Percentiles rank a stretch among this genome's conserved stretches.
phyloP scores from a whole-genome alignment of 805 yeast species.

The Saccharomycopsis oosterbeekiorum region DNA sequence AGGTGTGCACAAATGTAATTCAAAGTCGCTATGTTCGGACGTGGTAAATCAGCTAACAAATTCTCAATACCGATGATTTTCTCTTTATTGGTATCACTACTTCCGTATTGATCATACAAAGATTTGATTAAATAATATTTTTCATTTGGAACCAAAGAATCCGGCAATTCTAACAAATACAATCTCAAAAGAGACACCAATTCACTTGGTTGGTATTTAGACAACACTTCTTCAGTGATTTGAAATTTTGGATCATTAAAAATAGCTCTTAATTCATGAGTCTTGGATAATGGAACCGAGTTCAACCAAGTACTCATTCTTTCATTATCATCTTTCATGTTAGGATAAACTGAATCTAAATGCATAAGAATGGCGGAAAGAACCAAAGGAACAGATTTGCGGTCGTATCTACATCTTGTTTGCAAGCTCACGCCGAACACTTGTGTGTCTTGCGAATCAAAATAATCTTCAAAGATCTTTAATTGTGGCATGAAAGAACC shows the following conservation, averaged over 20 bases:
- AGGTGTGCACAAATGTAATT: conserved; percentile 76
- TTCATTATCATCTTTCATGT: conserved; percentile 54
- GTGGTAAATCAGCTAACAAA: conserved; percentile 55
- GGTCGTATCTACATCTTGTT: conserved; percentile 59
- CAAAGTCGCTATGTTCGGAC: conserved; percentile 65
- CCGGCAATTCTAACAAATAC: conserved; percentile 72
- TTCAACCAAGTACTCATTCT: conserved; percentile 61
- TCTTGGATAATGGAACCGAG: conserved; percentile 48
- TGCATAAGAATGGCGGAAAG: conserved; percentile 53
- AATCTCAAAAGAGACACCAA: conserved; percentile 63
- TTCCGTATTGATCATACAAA: conserved; percentile 45
- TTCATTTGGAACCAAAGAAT: conserved; percentile 56
- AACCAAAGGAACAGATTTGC: conserved; percentile 60
- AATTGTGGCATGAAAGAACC: conserved; percentile 71
- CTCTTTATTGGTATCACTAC: conserved; percentile 22
- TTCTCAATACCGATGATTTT: conserved; percentile 58
- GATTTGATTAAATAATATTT: conserved; percentile 60
- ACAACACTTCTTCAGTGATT: conserved; percentile 25
- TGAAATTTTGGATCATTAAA: conserved; percentile 31
- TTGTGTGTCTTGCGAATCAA: conserved; percentile 51
- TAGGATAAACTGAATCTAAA: conserved; percentile 65
- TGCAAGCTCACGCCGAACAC: conserved; percentile 75
- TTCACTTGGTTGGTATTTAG: conserved; percentile 40
- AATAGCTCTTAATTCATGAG: conserved; percentile 51
- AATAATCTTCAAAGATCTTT: conserved; percentile 68